Evolutionary conservation across 495 filamentous ascomycete genomes (phyloP).

Genomic region (Penicillium pulvis): DNA sequence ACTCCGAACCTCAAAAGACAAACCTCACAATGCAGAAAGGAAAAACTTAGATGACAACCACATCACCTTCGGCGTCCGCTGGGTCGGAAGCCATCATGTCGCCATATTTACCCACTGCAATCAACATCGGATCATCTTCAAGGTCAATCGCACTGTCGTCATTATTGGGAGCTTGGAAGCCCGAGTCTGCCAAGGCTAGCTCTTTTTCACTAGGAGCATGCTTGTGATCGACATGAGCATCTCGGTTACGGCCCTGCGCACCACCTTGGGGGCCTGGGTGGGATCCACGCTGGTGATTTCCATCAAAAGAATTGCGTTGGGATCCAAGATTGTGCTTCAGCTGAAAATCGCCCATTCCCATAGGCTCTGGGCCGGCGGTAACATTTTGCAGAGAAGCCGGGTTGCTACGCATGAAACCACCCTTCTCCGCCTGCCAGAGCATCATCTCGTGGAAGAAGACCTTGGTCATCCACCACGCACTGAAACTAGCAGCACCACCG

Average conservation of each 20-base stretch:
- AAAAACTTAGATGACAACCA: conserved; percentile 46
- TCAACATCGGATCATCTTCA: conserved; percentile 50
- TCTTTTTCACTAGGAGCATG: conserved; percentile 24
- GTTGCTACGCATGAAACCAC: conserved; percentile 78
- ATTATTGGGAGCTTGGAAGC: conserved; percentile 43
- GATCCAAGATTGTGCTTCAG: conserved; percentile 20
- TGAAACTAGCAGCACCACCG: conserved; percentile 79
- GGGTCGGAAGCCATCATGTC: conserved; percentile 53
- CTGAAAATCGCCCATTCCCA: conserved; percentile 26
- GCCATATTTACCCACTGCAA: conserved; percentile 51
- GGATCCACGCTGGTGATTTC: conserved; percentile 13
- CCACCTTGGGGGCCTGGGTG: conserved; percentile 12
- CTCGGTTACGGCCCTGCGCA: conserved; percentile 16
- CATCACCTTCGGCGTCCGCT: conserved; percentile 52
- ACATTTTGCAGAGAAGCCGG: conserved; percentile 48
- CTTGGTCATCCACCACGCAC: conserved; percentile 97
- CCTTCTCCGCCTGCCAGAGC: conserved; percentile 85
- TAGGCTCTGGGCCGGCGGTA: conserved; percentile 34
- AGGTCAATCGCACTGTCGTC: conserved; percentile 53
- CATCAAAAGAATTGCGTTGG: conserved; percentile 16
- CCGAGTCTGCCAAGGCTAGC: conserved; percentile 30
- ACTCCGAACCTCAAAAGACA: conserved; percentile 23
- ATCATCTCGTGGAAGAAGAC: conserved; percentile 97
- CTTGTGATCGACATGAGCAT: conserved; percentile 21
- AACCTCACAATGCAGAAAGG: conserved; percentile 15